phyloP scores from a whole-genome alignment of 2,329 filamentous ascomycete species.

The Lachnellula occidentalis region DNA sequence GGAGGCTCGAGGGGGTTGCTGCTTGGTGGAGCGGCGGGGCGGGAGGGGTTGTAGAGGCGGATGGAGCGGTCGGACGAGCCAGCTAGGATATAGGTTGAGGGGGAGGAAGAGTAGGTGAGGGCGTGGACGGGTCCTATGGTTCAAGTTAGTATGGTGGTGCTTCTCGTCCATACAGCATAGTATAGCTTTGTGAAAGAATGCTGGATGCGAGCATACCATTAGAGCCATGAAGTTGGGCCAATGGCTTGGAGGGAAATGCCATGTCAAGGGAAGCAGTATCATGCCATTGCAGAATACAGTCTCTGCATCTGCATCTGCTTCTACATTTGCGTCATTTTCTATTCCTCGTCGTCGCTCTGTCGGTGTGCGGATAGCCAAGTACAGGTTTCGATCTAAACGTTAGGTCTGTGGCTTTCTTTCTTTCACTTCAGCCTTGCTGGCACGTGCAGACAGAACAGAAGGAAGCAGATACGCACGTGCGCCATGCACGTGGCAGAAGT shows the following conservation, averaged over 20 bases:
- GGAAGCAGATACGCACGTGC: no score
- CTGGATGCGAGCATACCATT: constrained; percentile 42
- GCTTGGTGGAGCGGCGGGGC: constrained; percentile 36
- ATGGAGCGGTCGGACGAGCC: constrained; percentile 81
- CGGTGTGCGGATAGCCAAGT: no score
- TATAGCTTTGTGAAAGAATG: background rate
- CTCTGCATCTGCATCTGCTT: background rate
- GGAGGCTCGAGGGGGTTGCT: constrained; percentile 36
- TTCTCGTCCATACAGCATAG: background rate
- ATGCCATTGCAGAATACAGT: background rate
- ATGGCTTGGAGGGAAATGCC: constrained; percentile 40
- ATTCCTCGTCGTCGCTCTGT: no score
- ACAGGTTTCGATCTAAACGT: no score
- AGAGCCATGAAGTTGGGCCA: constrained; percentile 52
- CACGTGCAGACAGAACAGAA: no score
- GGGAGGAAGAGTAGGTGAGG: constrained; percentile 65
- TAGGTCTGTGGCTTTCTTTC: no score
- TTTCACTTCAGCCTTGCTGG: no score
- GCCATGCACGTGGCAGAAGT: no score
- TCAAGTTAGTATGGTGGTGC: background rate
- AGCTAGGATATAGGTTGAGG: constrained; percentile 74
- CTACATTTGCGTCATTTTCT: background rate
- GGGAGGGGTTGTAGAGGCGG: constrained; percentile 76
- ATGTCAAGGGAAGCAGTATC: constrained; percentile 19
- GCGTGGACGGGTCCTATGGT: constrained; percentile 63